Evolutionary conservation across 2,329 filamentous ascomycete genomes (phyloP), one percentile per base, ranked within the genome.

Genomic region (Chalaropsis thielavioides): DNA sequence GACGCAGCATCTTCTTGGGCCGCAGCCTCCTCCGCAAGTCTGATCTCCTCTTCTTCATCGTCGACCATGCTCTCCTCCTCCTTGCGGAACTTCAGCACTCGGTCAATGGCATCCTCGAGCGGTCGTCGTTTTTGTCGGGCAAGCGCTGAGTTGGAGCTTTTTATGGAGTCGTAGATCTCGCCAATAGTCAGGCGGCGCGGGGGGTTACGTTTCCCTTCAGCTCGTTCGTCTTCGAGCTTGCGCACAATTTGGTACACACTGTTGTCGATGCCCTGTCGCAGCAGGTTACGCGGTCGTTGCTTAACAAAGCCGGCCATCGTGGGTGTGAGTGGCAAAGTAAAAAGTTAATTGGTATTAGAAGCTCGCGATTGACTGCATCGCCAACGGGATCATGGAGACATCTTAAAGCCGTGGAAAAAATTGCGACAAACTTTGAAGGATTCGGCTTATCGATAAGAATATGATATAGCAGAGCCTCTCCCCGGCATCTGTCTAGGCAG

Each of bases 71-170:
- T 77, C 41, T 82, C 81, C 61, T 79, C 80, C 69, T 89, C 83
- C 69, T 85, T 87, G 4, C 92, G 78, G 19, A 90, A 83, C 7
- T 86, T 82, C 17, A 96, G 76, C 0, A 92, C 90, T 7, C 90
- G 81, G 68, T 95, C 90, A 68, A 97, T 90, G 43, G 88, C 87
- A 68, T 94, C 89, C 73, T 96, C 89, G 0, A 97, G 76, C 0
- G 87, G 79, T 67, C 85, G 86, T 74, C 94, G 95, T 46, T 90
- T 90, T 69, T 88, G 85, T 24, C 94, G 81, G 68, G 89, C 90
- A 24, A 97, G 76, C 69, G 88, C 91, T 0, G 91, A 95, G 73
- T 96, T 96, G 15, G 91, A 96, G 62, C 79, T 77, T 70, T 91
- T 89, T 68, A 97, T 90, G 66, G 83, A 83, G 46, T 91, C 86